Evolutionary conservation across 306 rosid genomes (phyloP).

Genomic region (Luffa acutangula): DNA sequence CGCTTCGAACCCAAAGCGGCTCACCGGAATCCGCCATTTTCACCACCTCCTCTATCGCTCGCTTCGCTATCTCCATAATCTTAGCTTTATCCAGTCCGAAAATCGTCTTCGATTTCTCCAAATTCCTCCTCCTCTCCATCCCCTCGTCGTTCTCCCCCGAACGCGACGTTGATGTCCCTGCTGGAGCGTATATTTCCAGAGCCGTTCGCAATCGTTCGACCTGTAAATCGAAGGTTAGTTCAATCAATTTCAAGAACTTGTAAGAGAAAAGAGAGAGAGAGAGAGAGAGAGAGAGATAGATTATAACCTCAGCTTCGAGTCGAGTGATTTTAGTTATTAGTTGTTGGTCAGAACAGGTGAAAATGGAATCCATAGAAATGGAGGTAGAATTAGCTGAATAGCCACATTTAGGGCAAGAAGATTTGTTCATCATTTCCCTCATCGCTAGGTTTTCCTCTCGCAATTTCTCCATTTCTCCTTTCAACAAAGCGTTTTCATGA

Average conservation of each 20-base stretch:
- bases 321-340: constrained; percentile 74
- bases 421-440: constrained; percentile 54
- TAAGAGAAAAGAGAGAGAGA: neutral
- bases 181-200: constrained; percentile 34
- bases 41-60: constrained; percentile 59
- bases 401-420: constrained; percentile 77
- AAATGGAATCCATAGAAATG: constrained; percentile 32
- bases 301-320: constrained; percentile 80
- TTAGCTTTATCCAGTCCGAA: constrained; percentile 72
- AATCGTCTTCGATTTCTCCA: constrained; percentile 70
- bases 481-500: constrained; percentile 76
- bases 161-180: constrained; percentile 57
- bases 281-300: neutral
- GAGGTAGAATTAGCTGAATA: constrained; percentile 36
- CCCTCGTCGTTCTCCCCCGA: constrained; percentile 54
- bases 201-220: constrained; percentile 60
- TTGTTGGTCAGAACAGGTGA: constrained; percentile 75
- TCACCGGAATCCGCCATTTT: constrained; percentile 70
- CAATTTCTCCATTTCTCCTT: constrained; percentile 77
- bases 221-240: constrained; percentile 14
- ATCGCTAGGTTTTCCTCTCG: constrained; percentile 58
- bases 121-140: constrained; percentile 33
- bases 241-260: neutral
- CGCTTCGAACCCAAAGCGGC: constrained; percentile 79
- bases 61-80: constrained; percentile 44